These are phyloP conservation scores for Elymus sibiricus DNA, from an alignment of 176 grass and related monocot genomes.

Conservation along the genomic window DNA sequence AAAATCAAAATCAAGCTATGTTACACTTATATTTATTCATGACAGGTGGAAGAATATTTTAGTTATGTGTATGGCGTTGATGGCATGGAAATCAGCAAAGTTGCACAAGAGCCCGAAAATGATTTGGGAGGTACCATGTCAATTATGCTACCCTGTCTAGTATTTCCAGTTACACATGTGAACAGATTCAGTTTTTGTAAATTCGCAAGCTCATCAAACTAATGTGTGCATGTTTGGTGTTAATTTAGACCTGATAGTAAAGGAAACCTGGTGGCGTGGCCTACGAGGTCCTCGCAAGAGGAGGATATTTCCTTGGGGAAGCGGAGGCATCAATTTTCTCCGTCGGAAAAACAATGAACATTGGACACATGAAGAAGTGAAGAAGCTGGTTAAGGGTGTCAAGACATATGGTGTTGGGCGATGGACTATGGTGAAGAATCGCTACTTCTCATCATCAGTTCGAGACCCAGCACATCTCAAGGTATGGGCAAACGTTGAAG, in stretches of 20 bases:
- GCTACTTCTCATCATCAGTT: neutral
- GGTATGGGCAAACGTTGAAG: neutral
- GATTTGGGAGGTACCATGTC: neutral
- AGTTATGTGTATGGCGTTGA: neutral
- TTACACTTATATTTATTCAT: neutral
- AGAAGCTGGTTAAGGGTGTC: neutral
- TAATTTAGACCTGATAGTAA: neutral
- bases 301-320: neutral
- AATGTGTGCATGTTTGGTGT: neutral
- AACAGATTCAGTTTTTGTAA: neutral
- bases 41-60: neutral
- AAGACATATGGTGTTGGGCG: neutral
- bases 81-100: neutral
- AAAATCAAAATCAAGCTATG: neutral
- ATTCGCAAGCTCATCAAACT: neutral
- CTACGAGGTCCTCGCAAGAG: neutral
- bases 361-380: slow-evolving; percentile 22
- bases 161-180: neutral
- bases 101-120: neutral
- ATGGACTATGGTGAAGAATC: neutral
- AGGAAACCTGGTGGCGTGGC: neutral
- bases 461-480: slow-evolving; percentile 16
- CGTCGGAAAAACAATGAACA: slow-evolving; percentile 7
- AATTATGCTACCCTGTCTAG: neutral
- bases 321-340: neutral